Percentiles rank a stretch among this genome's conserved stretches.
Evolutionary conservation across 352 stramenopile species (phyloP).

Genomic region (Globisporangium alternatum): DNA sequence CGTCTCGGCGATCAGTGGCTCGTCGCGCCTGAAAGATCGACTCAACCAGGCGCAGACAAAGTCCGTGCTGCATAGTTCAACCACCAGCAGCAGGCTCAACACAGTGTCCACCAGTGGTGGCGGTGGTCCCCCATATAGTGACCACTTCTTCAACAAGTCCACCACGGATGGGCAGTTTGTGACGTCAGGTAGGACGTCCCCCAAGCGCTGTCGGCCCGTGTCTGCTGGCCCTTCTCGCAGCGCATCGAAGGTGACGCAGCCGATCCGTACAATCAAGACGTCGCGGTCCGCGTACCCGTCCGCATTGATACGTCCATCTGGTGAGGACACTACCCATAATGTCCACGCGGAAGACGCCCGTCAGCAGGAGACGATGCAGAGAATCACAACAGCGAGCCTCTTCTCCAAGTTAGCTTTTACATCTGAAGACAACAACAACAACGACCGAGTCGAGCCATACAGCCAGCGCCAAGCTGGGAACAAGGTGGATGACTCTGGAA

Average conservation of each 20-base stretch:
- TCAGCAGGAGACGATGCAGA: background rate
- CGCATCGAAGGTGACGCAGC: conserved; percentile 23
- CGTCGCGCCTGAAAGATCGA: conserved; percentile 41
- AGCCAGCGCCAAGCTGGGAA: background rate
- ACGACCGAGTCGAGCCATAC: background rate
- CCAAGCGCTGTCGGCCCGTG: conserved; percentile 61
- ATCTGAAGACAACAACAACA: conserved; percentile 5
- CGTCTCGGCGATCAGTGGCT: conserved; percentile 63
- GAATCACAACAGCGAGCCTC: background rate
- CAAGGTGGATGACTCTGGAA: background rate
- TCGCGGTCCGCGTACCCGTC: conserved; percentile 50
- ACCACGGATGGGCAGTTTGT: conserved; percentile 13
- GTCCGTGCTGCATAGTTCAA: conserved; percentile 14
- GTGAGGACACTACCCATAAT: background rate
- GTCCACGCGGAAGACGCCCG: conserved; percentile 7
- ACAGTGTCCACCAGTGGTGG: background rate
- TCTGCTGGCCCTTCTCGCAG: conserved; percentile 54
- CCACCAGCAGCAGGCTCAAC: conserved; percentile 8
- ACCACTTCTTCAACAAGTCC: background rate
- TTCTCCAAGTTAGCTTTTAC: conserved; percentile 5
- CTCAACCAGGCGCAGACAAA: conserved; percentile 51
- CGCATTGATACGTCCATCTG: conserved; percentile 11
- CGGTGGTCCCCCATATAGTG: background rate
- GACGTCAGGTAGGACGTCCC: conserved; percentile 44
- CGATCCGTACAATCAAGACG: conserved; percentile 46